Evolutionary conservation across 805 yeast species (phyloP).

Genomic region (Tetrapisispora pingtungensis): DNA sequence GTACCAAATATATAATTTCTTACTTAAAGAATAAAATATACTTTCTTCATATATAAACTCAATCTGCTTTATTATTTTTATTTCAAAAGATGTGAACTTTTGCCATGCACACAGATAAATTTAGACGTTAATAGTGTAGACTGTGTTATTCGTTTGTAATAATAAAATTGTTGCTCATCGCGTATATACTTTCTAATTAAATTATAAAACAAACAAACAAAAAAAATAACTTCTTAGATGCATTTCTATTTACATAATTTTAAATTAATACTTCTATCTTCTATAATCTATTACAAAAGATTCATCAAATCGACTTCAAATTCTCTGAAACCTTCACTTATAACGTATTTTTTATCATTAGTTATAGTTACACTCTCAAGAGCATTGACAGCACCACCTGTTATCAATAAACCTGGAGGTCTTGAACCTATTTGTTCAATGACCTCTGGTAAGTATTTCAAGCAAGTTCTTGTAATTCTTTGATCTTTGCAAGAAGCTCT

Average conservation of each 20-base stretch:
- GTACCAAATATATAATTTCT: slow-evolving; percentile 12
- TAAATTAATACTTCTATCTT: background rate
- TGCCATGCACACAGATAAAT: background rate
- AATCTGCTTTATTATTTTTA: background rate
- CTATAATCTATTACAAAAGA: background rate
- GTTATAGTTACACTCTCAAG: slow-evolving; percentile 21
- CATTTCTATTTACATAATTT: background rate
- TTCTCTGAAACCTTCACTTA: slow-evolving; percentile 31
- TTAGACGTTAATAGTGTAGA: no score
- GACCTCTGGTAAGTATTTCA: slow-evolving; percentile 59
- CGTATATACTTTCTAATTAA: no score
- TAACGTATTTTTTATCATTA: slow-evolving; percentile 14
- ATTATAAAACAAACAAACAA: no score
- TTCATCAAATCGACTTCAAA: slow-evolving; percentile 5
- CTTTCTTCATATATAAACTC: slow-evolving; percentile 6
- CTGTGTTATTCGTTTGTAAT: no score
- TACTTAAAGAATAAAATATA: slow-evolving; percentile 11
- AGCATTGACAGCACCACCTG: slow-evolving; percentile 69
- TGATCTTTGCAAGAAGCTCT: slow-evolving; percentile 93
- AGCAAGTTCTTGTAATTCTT: slow-evolving; percentile 64
- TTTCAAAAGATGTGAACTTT: background rate
- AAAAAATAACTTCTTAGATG: background rate
- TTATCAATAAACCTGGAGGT: slow-evolving; percentile 84
- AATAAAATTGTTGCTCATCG: no score
- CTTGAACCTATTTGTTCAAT: slow-evolving; percentile 70